phyloP scores from a whole-genome alignment of 768 basidiomycete species.

The Pleurotus cornucopiae region DNA sequence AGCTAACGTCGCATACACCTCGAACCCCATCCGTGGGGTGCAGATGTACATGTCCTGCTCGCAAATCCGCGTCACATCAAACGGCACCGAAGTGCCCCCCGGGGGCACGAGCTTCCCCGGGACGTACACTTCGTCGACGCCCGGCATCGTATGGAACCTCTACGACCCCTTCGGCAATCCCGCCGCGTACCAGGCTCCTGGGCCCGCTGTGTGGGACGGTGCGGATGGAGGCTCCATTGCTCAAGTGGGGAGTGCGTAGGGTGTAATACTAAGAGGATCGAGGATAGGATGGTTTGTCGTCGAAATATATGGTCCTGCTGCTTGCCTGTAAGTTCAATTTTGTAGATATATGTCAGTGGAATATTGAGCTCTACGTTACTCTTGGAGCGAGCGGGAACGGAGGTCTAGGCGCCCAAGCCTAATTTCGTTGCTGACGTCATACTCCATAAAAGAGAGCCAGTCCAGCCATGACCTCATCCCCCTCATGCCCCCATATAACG shows the following conservation, averaged over 20 bases:
- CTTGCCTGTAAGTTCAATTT: no score
- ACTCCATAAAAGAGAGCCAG: no score
- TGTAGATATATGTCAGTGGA: no score
- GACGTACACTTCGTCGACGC: constrained; percentile 24
- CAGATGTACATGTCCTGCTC: constrained; percentile 48
- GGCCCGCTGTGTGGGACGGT: constrained; percentile 27
- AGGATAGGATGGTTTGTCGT: no score
- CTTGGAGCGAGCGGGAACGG: no score
- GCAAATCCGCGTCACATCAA: constrained; percentile 36
- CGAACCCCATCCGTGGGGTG: constrained; percentile 34
- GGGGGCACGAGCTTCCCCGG: constrained; percentile 26
- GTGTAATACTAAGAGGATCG: no score
- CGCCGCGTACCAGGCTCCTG: constrained; percentile 23
- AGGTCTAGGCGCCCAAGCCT: no score
- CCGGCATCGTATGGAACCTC: constrained; percentile 29
- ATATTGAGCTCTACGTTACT: no score
- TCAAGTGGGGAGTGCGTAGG: background rate
- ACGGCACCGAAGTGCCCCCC: constrained; percentile 21
- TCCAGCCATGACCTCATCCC: no score
- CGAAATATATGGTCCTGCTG: no score
- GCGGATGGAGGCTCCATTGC: constrained; percentile 20
- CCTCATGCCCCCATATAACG: no score
- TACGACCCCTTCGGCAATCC: constrained; percentile 19
- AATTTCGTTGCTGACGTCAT: no score
- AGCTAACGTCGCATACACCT: constrained; percentile 23